These are phyloP conservation scores for Periconia sp. DNA, from an alignment of 2,329 filamentous ascomycete species.

Conservation along the genomic window DNA sequence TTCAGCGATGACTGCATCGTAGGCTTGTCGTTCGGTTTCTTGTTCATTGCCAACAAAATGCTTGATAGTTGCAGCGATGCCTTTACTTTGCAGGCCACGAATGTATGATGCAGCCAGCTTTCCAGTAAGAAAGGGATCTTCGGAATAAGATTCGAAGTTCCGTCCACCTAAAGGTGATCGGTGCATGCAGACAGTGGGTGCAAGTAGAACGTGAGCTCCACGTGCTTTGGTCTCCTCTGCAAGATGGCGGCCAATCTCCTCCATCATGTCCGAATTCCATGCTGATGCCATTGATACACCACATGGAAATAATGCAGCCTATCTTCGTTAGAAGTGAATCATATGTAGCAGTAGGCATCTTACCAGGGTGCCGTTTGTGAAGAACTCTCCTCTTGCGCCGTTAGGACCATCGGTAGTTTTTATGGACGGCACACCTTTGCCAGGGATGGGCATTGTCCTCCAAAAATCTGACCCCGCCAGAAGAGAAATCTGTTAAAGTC, in stretches of 20 bases:
- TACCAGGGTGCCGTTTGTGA: conserved; percentile 54
- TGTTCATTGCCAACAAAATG: conserved; percentile 76
- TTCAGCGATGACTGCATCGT: conserved; percentile 66
- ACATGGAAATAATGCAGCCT: conserved; percentile 78
- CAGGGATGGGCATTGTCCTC: conserved; percentile 64
- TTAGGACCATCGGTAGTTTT: conserved; percentile 71
- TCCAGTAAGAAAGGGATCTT: conserved; percentile 77
- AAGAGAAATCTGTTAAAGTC: conserved; percentile 38
- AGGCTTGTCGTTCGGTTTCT: conserved; percentile 67
- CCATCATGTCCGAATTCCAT: conserved; percentile 72
- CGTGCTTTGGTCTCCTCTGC: conserved; percentile 72
- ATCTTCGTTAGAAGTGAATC: conserved; percentile 19
- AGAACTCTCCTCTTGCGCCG: conserved; percentile 69
- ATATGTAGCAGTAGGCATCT: conserved; percentile 21
- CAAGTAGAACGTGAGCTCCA: conserved; percentile 72
- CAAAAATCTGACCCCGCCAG: conserved; percentile 65
- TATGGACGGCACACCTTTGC: conserved; percentile 64
- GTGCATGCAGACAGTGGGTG: conserved; percentile 80
- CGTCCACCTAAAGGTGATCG: conserved; percentile 80
- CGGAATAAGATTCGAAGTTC: conserved; percentile 85
- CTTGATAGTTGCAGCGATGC: conserved; percentile 77
- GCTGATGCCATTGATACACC: conserved; percentile 77
- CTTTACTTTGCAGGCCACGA: conserved; percentile 71
- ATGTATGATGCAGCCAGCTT: conserved; percentile 73
- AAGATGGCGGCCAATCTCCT: conserved; percentile 69